Evolutionary conservation across 2,329 filamentous ascomycete species (phyloP), one percentile per base, ranked within the genome.

Genomic region (Clonostachys byssicola): DNA sequence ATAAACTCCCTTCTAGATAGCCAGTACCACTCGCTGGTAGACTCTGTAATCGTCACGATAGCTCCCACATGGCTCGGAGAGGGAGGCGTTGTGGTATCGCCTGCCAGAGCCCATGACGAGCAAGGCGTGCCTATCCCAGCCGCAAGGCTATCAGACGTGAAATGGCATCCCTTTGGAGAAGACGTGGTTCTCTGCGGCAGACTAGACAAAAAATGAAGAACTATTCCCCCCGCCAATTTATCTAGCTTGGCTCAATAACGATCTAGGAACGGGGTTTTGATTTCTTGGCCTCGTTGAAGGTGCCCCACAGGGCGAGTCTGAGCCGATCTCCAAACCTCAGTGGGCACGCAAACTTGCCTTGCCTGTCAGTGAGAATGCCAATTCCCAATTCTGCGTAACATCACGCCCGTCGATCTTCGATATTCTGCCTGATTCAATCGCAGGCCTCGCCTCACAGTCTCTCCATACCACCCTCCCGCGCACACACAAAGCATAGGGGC

Each of bases 1-100:
- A 89, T 97, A 61, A 95, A 94, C 61, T 81, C 86, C 36, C 68
- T 97, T 16, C 73, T 97, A n/a, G 73, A 78, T 38, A 73, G 79
- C 3, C 70, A 71, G 30, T 81, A 83, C 56, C 72, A 80, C 14
- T 56, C 63, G n/a, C 69, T 91, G 9, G 74, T 95, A 40, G 79
- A 89, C 60, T 86, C 86, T 3, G 84, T 96, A 43, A 87, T 97
- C 56, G 77, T 96, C 49, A 96, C 92, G 0, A 83, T 96, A 58
- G 91, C 92, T 4, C 92, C 92, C 9, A 89, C 84, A 0, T 97
- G 90, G 81, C 74, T 97, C n/a, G 92, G 92, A 2, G 75, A 80
- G 50, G 89, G 88, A 3, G 90, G 90, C 8, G 88, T 96, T 10
- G 75, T 83, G 12, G 89, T 96, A 4, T 85, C 82, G 42, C 92